Evolutionary conservation across 768 basidiomycete genomes (phyloP).

Genomic region (Boletus subcaerulescens): DNA sequence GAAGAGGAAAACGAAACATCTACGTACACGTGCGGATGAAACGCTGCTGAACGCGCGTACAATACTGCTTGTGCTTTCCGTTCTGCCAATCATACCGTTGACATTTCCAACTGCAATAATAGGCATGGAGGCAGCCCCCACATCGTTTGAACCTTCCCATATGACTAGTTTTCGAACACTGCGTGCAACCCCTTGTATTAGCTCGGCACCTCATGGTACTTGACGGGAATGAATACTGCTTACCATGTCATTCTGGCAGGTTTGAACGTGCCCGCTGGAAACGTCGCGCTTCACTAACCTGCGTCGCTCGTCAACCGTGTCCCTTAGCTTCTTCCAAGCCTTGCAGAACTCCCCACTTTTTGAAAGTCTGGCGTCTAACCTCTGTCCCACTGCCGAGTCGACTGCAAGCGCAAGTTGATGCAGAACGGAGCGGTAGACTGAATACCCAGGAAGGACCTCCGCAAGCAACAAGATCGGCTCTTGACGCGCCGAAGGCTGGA

Average conservation of each 20-base stretch:
- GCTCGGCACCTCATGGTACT: neutral
- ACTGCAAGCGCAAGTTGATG: constrained; percentile 9
- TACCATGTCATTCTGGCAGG: constrained; percentile 27
- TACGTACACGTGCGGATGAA: constrained; percentile 17
- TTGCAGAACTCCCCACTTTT: constrained; percentile 17
- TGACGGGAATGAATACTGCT: neutral
- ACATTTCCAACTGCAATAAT: constrained; percentile 26
- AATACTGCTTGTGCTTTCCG: constrained; percentile 29
- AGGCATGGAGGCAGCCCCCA: constrained; percentile 27
- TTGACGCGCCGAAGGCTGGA: constrained; percentile 5
- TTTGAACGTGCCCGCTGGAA: constrained; percentile 20
- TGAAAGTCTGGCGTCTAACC: constrained; percentile 11
- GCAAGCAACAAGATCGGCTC: constrained; percentile 13
- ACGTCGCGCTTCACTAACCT: constrained; percentile 14
- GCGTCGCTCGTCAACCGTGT: constrained; percentile 17
- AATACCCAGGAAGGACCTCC: constrained; percentile 22
- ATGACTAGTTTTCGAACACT: constrained; percentile 22
- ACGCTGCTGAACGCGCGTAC: constrained; percentile 19
- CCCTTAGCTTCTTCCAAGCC: constrained; percentile 23
- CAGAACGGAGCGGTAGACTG: constrained; percentile 27
- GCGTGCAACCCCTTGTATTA: neutral
- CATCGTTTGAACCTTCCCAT: constrained; percentile 24
- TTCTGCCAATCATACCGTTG: constrained; percentile 26
- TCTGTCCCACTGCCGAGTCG: constrained; percentile 2
- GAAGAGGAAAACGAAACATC: too few relatives aligned